Evolutionary conservation across 768 basidiomycete genomes (phyloP), one percentile per base, ranked within the genome.

Genomic region (Mycena indigotica): DNA sequence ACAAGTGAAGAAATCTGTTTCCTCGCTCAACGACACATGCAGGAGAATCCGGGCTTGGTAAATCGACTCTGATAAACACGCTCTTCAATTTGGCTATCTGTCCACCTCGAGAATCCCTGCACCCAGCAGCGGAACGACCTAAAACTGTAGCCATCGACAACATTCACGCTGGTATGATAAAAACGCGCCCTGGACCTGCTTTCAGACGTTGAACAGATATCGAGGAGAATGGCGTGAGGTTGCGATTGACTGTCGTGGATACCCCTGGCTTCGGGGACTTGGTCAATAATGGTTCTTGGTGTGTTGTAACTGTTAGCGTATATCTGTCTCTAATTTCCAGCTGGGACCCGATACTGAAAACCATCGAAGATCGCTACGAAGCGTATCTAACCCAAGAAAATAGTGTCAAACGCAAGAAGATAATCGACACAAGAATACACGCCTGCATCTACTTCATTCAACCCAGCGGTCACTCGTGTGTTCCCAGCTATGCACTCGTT

Each of bases 211-310:
- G n/a, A 1, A 55, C 73, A 96, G 97, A 98, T 72, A 98, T 99
- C 70, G 96, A 98, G 78, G 97, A 99, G 80, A 96, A 91, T 58
- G 96, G 95, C 56, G 95, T 98, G 41, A 85, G 94, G 66, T 85
- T 98, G 46, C 93, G 94, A 68, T 77, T 99, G 55, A 98, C 93
- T 21, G 95, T 99, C 60, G 97, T 99, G 62, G 97, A 99, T 71
- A 99, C 95, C n/a, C 97, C 97, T 56, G 97, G 97, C 26, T 99
- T 98, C 69, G 97, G 97, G 58, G 97, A 99, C 74, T 98, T 96
- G 73, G 95, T 98, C 69, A 96, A 99, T 80, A 99, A 99, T 71
- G 91, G 94, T 65, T 92, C 95, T 69, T 94, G 95, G 94, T 93
- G 63, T 65, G 77, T 63, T 63, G 61, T 44, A 50, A 65, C 49